Evolutionary conservation across 2,329 filamentous ascomycete genomes (phyloP).

Genomic region (Colletotrichum shisoi): DNA sequence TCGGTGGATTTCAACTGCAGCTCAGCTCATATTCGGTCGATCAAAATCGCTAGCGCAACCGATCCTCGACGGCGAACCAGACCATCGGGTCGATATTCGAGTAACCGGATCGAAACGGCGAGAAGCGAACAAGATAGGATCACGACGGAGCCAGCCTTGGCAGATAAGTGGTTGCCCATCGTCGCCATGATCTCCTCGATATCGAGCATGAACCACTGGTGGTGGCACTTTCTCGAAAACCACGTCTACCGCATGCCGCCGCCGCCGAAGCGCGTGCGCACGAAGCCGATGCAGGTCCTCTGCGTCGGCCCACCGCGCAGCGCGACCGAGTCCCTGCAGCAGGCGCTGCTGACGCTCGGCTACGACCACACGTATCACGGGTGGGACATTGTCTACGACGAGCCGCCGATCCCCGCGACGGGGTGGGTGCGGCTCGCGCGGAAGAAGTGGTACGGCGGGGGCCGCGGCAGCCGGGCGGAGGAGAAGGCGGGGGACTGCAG

Average conservation of each 20-base stretch:
- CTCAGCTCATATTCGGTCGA: constrained; percentile 2
- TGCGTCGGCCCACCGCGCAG: constrained; percentile 48
- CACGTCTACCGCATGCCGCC: constrained; percentile 40
- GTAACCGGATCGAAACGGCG: background rate
- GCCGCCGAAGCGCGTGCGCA: constrained; percentile 44
- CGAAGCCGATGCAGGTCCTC: constrained; percentile 48
- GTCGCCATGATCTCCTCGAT: constrained; percentile 22
- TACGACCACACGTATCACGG: constrained; percentile 49
- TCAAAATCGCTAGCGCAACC: background rate
- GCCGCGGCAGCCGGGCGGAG: background rate
- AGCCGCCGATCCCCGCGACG: constrained; percentile 39
- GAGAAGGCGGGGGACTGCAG: constrained; percentile 15
- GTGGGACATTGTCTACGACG: constrained; percentile 48
- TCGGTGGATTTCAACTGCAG: constrained; percentile 9
- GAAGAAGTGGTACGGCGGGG: constrained; percentile 43
- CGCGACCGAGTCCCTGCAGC: constrained; percentile 49
- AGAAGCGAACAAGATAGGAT: background rate
- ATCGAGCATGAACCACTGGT: constrained; percentile 36
- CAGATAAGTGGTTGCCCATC: background rate
- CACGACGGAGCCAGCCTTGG: background rate
- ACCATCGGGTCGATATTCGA: background rate
- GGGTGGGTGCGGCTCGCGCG: constrained; percentile 43
- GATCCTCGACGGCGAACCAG: background rate
- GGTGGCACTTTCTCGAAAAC: constrained; percentile 33
- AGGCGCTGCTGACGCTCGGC: constrained; percentile 45